phyloP scores from a whole-genome alignment of 305 asterid species.

The Ruellia speciosa region DNA sequence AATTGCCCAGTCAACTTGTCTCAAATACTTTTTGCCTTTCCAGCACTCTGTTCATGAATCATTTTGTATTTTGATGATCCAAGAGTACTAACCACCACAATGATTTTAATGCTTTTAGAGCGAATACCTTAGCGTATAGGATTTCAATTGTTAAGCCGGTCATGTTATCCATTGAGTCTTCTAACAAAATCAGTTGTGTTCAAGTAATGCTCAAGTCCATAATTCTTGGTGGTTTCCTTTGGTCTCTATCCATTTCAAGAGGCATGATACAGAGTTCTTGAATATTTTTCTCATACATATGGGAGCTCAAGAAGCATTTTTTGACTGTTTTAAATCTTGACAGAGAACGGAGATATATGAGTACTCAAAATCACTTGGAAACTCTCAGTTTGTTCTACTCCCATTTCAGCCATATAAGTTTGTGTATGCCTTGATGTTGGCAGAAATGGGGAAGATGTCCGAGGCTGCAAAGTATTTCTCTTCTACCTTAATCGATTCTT shows the following conservation, averaged over 20 bases:
- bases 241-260: slow-evolving; percentile 12
- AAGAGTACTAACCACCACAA: background rate
- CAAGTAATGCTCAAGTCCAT: too few relatives aligned
- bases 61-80: slow-evolving; percentile 11
- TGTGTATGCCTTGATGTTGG: slow-evolving; percentile 87
- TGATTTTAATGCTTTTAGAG: slow-evolving; percentile 8
- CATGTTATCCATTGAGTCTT: too few relatives aligned
- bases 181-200: too few relatives aligned
- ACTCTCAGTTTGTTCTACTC: slow-evolving; percentile 82
- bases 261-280: slow-evolving; percentile 4
- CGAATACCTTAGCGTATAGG: background rate
- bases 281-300: slow-evolving; percentile 13
- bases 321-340: slow-evolving; percentile 28
- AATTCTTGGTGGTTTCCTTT: slow-evolving; percentile 5
- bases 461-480: slow-evolving; percentile 76
- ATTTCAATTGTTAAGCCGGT: too few relatives aligned
- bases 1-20: slow-evolving; percentile 9
- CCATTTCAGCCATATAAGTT: slow-evolving; percentile 95
- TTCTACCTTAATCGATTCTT: slow-evolving; percentile 18
- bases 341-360: slow-evolving; percentile 91
- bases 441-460: slow-evolving; percentile 88
- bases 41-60: slow-evolving; percentile 7
- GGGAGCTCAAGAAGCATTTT: slow-evolving; percentile 23
- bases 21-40: background rate
- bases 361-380: slow-evolving; percentile 75